phyloP scores from a whole-genome alignment of 331 rosid species.

The Cucumis variabilis region DNA sequence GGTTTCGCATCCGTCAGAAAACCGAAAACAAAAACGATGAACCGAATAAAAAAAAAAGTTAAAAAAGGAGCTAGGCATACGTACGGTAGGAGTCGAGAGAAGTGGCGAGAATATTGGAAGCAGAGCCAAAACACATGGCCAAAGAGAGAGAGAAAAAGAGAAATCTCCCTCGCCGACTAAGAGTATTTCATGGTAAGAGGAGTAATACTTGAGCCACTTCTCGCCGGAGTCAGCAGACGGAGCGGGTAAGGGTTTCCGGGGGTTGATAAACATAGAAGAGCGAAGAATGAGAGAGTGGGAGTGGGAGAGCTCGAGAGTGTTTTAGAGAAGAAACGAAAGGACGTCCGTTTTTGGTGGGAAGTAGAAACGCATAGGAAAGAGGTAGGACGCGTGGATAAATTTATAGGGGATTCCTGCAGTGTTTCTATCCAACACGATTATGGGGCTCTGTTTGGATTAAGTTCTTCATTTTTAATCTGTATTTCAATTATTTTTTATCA shows the following conservation, averaged over 20 bases:
- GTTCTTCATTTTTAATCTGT: too few species aligned
- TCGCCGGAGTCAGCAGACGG: background rate
- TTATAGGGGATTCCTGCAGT: background rate
- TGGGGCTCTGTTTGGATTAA: too few species aligned
- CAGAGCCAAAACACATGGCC: conserved; percentile 44
- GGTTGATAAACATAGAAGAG: background rate
- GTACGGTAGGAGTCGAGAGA: conserved; percentile 23
- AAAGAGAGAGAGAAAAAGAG: conserved; percentile 41
- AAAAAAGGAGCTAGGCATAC: background rate
- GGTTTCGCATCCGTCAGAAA: background rate
- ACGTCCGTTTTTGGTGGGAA: background rate
- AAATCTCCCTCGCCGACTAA: conserved; percentile 64
- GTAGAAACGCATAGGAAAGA: background rate
- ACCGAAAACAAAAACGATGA: background rate
- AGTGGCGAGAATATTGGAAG: conserved; percentile 33
- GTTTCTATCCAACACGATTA: background rate
- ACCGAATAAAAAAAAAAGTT: background rate
- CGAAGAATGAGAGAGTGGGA: background rate
- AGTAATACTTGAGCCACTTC: conserved; percentile 53
- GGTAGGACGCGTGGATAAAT: too few species aligned
- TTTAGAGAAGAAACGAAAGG: background rate
- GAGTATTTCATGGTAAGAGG: conserved; percentile 56
- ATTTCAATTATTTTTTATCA: too few species aligned
- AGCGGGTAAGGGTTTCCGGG: background rate
- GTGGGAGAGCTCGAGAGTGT: too few species aligned